Conservation (phyloP, 2,329 filamentous ascomycete species). For the Aureobasidium vineae region DNA sequence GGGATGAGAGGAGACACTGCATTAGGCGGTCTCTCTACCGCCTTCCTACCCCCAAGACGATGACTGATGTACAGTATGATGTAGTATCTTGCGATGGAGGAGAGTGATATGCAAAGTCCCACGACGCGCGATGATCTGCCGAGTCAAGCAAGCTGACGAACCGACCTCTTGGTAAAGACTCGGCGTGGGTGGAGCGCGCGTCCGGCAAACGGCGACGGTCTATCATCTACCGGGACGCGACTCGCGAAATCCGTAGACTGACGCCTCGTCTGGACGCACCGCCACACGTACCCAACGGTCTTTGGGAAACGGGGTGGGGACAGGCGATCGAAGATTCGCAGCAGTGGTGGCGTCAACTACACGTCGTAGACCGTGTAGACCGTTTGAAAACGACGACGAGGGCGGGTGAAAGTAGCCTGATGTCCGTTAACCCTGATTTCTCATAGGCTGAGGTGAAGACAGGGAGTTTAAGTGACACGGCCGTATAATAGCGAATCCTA, state of each 20-base stretch:
- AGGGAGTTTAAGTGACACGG: neutral
- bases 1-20: neutral
- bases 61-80: neutral
- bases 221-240: conserved; percentile 7
- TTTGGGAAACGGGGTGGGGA: neutral
- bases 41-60: too few relatives aligned
- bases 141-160: conserved; percentile 12
- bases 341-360: neutral
- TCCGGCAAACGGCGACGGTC: conserved; percentile 14
- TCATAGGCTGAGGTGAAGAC: conserved; percentile 6
- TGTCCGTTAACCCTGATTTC: neutral
- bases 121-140: conserved; percentile 1
- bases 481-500: conserved; percentile 20
- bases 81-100: too few relatives aligned
- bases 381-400: neutral
- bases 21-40: neutral
- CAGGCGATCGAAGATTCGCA: neutral
- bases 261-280: conserved; percentile 10
- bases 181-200: conserved; percentile 10
- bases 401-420: conserved; percentile 5
- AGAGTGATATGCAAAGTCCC: neutral
- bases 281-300: conserved; percentile 19
- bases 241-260: neutral
- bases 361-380: neutral
- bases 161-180: conserved; percentile 17